Percentiles rank a stretch among this genome's conserved stretches.
phyloP scores from a whole-genome alignment of 2,329 filamentous ascomycete species.

The Seiridium cupressi region DNA sequence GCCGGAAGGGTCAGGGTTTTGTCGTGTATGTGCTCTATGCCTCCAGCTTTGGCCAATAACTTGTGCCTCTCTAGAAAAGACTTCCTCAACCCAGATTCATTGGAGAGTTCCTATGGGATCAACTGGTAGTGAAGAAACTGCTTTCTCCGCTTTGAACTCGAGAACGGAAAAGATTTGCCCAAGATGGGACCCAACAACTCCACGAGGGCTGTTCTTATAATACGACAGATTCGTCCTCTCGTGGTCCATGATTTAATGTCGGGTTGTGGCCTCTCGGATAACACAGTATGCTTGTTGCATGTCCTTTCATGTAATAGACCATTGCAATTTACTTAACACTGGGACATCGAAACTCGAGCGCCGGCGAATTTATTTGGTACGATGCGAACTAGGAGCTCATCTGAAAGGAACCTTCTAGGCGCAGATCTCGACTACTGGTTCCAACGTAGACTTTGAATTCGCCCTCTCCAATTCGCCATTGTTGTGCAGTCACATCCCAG shows the following conservation, averaged over 20 bases:
- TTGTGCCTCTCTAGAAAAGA: not conserved
- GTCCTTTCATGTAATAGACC: not conserved
- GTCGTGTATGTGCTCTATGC: not conserved
- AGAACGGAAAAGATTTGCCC: not conserved
- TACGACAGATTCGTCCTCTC: not conserved
- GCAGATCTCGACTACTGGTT: constrained; percentile 7
- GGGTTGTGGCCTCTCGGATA: not conserved
- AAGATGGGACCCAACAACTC: not conserved
- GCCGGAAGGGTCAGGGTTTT: not conserved
- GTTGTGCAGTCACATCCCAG: constrained; percentile 64
- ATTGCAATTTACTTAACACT: too few relatives aligned
- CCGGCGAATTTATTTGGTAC: constrained; percentile 8
- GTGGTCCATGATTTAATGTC: not conserved
- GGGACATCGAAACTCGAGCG: too few relatives aligned
- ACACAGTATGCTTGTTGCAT: not conserved
- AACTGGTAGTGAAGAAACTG: not conserved
- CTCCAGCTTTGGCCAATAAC: not conserved
- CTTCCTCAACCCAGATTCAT: not conserved
- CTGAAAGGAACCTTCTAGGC: constrained; percentile 21
- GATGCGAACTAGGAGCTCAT: constrained; percentile 16
- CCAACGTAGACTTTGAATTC: constrained; percentile 26
- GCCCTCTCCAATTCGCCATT: constrained; percentile 57
- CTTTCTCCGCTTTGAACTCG: not conserved
- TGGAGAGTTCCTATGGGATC: not conserved
- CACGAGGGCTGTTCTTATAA: not conserved